A percentile compares a stretch with the other conserved stretches of the same genome.
phyloP scores from a whole-genome alignment of 202 grass and related monocot species.

The Zizania palustris region DNA sequence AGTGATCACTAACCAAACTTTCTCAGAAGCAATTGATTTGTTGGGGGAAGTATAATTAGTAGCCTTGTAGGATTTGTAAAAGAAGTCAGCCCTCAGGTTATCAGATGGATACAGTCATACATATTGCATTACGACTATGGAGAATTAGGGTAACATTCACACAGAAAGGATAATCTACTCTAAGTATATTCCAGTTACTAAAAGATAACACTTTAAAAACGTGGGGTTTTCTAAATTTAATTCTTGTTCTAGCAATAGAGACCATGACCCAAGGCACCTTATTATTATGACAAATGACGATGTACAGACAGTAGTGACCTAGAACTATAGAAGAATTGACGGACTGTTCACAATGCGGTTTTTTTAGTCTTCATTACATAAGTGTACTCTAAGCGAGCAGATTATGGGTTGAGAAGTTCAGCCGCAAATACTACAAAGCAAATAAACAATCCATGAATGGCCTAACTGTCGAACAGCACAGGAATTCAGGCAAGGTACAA shows the following conservation, averaged over 20 bases:
- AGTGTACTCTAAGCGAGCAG: neutral
- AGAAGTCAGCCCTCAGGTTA: constrained; percentile 10
- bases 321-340: neutral
- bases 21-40: constrained; percentile 16
- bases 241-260: neutral
- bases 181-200: no score
- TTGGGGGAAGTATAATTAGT: constrained; percentile 7
- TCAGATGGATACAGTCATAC: constrained; percentile 8
- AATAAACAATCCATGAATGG: constrained; percentile 35
- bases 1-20: neutral
- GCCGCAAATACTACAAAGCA: neutral
- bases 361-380: neutral
- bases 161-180: constrained; percentile 10
- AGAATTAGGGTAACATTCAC: neutral
- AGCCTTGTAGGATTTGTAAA: neutral
- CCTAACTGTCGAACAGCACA: constrained; percentile 12
- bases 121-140: neutral
- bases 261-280: constrained; percentile 2
- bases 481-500: constrained; percentile 28
- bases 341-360: neutral
- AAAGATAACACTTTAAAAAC: no score
- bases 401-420: constrained; percentile 10
- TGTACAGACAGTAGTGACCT: neutral
- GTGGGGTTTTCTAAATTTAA: no score
- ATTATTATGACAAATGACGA: neutral